Evolutionary conservation across 192 early-diverging fungal species (phyloP).

Genomic region (Mortierella hygrophila): DNA sequence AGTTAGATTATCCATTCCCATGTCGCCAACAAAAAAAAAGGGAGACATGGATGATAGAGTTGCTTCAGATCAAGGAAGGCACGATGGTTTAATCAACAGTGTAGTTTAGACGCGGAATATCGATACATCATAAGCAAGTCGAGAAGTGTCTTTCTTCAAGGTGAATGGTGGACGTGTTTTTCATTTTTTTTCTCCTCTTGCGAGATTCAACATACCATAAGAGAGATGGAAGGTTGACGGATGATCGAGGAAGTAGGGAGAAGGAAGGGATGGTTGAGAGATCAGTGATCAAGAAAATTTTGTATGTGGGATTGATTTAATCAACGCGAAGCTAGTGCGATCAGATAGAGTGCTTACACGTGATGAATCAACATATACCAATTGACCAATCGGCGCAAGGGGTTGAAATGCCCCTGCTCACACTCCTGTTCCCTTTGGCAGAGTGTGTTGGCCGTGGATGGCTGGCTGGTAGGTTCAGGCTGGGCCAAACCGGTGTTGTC

Average conservation of each 20-base stretch:
- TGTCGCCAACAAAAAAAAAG: too few relatives aligned
- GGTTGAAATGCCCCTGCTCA: background rate
- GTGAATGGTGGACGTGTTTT: background rate
- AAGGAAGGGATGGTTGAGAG: background rate
- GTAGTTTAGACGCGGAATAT: slow-evolving; percentile 50
- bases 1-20: too few relatives aligned
- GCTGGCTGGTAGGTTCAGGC: background rate
- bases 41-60: background rate
- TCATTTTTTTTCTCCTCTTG: background rate
- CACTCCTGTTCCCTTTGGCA: background rate
- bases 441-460: slow-evolving; percentile 4
- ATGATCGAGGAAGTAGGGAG: background rate
- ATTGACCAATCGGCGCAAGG: background rate
- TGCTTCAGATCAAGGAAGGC: slow-evolving; percentile 59
- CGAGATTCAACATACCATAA: background rate
- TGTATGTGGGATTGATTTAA: too few relatives aligned
- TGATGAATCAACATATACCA: background rate
- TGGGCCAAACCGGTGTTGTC: too few relatives aligned
- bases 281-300: background rate
- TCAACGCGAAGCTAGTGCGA: background rate
- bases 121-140: slow-evolving; percentile 51
- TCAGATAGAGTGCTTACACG: background rate
- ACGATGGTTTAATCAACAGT: slow-evolving; percentile 52
- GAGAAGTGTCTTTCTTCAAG: background rate
- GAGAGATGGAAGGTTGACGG: background rate